Percentiles rank a stretch among this genome's conserved stretches.
These are phyloP conservation scores for Ophiostoma piceae DNA, from an alignment of 2,329 filamentous ascomycete genomes.

Conservation along the genomic window DNA sequence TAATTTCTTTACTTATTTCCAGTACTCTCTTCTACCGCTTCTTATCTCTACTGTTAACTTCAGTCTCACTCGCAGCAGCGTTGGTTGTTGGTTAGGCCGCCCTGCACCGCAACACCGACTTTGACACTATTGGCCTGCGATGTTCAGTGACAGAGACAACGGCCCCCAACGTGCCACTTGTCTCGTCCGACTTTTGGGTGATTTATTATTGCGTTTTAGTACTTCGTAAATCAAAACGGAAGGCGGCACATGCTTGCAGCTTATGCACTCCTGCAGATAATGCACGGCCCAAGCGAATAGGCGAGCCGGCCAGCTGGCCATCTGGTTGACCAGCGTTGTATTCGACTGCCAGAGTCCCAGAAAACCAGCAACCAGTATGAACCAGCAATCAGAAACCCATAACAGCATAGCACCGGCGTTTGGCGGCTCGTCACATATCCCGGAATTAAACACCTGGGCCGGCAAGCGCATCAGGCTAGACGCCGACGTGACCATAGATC, in stretches of 20 bases:
- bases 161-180: constrained; percentile 2
- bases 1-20: not conserved
- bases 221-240: not conserved
- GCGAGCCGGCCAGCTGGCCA: not conserved
- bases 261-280: not conserved
- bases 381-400: not conserved
- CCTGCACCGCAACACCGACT: not conserved
- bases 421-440: not conserved
- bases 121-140: not conserved
- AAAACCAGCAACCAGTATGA: too few relatives aligned
- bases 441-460: not conserved
- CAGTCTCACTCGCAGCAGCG: not conserved
- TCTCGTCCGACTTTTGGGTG: not conserved
- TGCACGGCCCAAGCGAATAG: not conserved
- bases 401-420: not conserved
- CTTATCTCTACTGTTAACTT: not conserved
- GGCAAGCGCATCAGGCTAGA: not conserved
- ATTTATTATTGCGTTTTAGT: too few relatives aligned
- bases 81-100: not conserved
- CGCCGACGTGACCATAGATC: not conserved
- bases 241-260: not conserved
- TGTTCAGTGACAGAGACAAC: not conserved
- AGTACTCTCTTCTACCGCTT: not conserved
- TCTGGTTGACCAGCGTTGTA: not conserved
- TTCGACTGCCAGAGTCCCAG: not conserved